A percentile compares a stretch with the other conserved stretches of the same genome.
Conservation (phyloP, 1,284 basidiomycete species). For the Cryptococcus sp. region DNA sequence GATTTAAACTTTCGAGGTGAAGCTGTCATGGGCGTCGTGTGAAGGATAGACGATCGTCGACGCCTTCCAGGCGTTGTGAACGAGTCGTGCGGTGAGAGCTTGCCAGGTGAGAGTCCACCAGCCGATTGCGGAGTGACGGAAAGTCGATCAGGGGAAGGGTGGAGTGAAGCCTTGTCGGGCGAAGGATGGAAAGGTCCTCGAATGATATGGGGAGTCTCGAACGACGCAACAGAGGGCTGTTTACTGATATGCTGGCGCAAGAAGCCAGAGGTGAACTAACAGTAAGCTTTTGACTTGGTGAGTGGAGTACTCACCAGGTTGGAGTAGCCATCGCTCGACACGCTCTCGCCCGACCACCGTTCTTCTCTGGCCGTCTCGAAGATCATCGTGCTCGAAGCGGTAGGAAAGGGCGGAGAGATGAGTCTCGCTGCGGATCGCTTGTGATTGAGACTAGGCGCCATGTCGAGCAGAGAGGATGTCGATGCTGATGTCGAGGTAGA, state of each 20-base stretch:
- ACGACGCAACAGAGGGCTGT: background rate
- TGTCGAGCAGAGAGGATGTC: background rate
- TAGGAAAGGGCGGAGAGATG: slow-evolving; percentile 1
- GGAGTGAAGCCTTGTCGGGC: background rate
- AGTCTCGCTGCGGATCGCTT: background rate
- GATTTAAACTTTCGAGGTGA: slow-evolving; percentile 19
- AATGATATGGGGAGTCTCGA: slow-evolving; percentile 2
- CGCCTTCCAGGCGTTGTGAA: slow-evolving; percentile 8
- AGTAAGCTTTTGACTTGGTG: background rate
- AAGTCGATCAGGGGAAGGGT: background rate
- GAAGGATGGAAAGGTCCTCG: slow-evolving; percentile 2
- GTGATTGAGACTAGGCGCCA: background rate
- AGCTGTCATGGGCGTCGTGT: slow-evolving; percentile 12
- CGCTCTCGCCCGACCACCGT: slow-evolving; percentile 7
- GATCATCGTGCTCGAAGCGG: slow-evolving; percentile 1
- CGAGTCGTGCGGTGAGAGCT: no score
- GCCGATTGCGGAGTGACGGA: no score
- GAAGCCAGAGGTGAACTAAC: slow-evolving; percentile 19
- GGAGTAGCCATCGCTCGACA: slow-evolving; percentile 15
- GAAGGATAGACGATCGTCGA: slow-evolving; percentile 19
- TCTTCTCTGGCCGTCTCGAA: background rate
- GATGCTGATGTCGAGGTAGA: no score
- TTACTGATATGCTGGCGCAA: slow-evolving; percentile 1
- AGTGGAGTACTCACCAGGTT: slow-evolving; percentile 10
- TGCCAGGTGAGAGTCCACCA: slow-evolving; percentile 2